Evolutionary conservation across 352 stramenopile genomes (phyloP).

Genomic region (Pythium aristosporum): DNA sequence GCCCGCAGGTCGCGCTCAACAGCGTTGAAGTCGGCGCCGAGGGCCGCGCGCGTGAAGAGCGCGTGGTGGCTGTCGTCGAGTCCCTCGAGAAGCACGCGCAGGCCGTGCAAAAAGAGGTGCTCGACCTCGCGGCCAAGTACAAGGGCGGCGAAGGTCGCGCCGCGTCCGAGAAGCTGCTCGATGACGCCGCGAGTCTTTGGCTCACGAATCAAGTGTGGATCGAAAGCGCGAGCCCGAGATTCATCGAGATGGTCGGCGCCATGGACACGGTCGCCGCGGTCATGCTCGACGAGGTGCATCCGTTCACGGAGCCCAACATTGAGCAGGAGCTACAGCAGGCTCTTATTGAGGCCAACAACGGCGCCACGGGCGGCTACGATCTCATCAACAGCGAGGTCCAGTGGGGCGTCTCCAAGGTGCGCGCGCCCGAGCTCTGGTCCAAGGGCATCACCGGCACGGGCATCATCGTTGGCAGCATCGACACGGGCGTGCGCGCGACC

Average conservation of each 20-base stretch:
- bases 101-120: conserved; percentile 8
- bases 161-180: conserved; percentile 6
- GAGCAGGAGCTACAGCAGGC: conserved; percentile 10
- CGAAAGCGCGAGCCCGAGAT: conserved; percentile 9
- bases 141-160: neutral
- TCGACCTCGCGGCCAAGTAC: conserved; percentile 22
- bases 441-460: conserved; percentile 25
- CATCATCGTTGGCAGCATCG: conserved; percentile 33
- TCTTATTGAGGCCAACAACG: conserved; percentile 10
- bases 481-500: conserved; percentile 31
- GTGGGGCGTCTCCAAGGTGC: conserved; percentile 29
- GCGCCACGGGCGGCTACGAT: conserved; percentile 6
- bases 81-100: conserved; percentile 19
- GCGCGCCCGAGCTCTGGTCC: conserved; percentile 24
- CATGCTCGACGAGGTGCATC: conserved; percentile 13
- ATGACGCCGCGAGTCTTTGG: conserved; percentile 20
- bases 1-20: conserved; percentile 9
- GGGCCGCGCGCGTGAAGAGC: conserved; percentile 8
- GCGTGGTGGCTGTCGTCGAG: conserved; percentile 16
- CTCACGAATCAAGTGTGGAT: conserved; percentile 31
- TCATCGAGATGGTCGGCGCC: conserved; percentile 19
- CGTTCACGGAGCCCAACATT: conserved; percentile 14
- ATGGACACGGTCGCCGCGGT: conserved; percentile 11
- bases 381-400: conserved; percentile 10
- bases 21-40: conserved; percentile 13